A percentile compares a stretch with the other conserved stretches of the same genome.
Evolutionary conservation across 352 stramenopile species (phyloP).

Genomic region (Pythium pectinolyticum): DNA sequence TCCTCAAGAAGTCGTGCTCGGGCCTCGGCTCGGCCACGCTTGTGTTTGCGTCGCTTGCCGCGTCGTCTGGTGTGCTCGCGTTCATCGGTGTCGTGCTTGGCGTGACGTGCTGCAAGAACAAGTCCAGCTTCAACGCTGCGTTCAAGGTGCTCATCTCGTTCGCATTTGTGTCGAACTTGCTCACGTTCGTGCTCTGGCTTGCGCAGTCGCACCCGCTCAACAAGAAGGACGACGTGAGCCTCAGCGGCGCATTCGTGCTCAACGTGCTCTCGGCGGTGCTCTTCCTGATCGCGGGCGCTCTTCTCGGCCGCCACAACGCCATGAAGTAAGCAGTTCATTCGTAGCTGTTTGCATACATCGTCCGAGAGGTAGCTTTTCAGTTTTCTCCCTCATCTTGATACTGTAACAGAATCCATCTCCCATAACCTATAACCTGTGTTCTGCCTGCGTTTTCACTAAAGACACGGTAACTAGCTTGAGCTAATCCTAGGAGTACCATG

Average conservation of each 20-base stretch:
- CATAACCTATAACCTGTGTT: too few relatives aligned
- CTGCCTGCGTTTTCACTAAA: too few relatives aligned
- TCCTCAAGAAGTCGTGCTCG: slow-evolving; percentile 63
- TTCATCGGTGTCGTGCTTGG: slow-evolving; percentile 55
- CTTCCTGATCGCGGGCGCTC: slow-evolving; percentile 38
- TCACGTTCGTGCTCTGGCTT: slow-evolving; percentile 68
- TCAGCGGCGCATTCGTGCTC: slow-evolving; percentile 60
- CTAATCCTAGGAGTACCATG: too few relatives aligned
- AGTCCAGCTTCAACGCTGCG: slow-evolving; percentile 51
- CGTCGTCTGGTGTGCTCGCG: slow-evolving; percentile 39
- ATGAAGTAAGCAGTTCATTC: slow-evolving; percentile 24
- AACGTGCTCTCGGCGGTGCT: slow-evolving; percentile 47
- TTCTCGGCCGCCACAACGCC: slow-evolving; percentile 30
- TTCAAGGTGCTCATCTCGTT: slow-evolving; percentile 48
- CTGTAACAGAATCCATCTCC: too few relatives aligned
- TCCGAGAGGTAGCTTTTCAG: too few relatives aligned
- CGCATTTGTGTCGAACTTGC: slow-evolving; percentile 42
- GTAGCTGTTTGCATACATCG: too few relatives aligned
- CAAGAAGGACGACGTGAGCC: slow-evolving; percentile 57
- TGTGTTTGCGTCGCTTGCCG: slow-evolving; percentile 44
- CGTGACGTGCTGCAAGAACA: slow-evolving; percentile 74
- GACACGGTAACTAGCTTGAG: too few relatives aligned
- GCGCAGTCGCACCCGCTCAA: slow-evolving; percentile 47
- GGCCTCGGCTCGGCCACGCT: slow-evolving; percentile 45
- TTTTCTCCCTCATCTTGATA: too few relatives aligned